A percentile compares a stretch with the other conserved stretches of the same genome.
phyloP scores from a whole-genome alignment of 495 filamentous ascomycete species.

The Pyrenula aspistea region DNA sequence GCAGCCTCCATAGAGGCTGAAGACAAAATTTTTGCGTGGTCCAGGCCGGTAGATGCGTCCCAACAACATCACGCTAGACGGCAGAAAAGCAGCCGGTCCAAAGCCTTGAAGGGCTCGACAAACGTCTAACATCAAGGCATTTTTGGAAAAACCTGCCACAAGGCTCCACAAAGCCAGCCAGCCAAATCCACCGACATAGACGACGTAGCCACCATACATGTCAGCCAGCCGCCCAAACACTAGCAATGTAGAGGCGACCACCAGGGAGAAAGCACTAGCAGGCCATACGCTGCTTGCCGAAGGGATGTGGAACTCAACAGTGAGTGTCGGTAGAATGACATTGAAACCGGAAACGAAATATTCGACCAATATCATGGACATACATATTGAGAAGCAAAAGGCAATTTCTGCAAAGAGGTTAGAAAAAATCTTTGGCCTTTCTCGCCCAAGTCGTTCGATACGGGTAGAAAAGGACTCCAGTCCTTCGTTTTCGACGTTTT shows the following conservation, averaged over 20 bases:
- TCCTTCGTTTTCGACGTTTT: not conserved
- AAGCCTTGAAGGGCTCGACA: constrained; percentile 71
- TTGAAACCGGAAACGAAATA: constrained; percentile 85
- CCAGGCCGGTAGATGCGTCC: constrained; percentile 74
- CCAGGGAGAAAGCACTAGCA: constrained; percentile 63
- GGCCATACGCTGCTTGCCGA: constrained; percentile 62
- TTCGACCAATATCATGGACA: constrained; percentile 66
- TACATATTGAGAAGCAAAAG: constrained; percentile 61
- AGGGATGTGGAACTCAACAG: constrained; percentile 51
- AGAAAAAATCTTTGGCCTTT: constrained; percentile 55
- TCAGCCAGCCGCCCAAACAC: constrained; percentile 67
- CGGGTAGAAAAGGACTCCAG: not conserved
- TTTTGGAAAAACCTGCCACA: constrained; percentile 58
- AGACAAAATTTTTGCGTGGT: constrained; percentile 75
- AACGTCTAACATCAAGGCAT: constrained; percentile 60
- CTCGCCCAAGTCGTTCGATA: constrained; percentile 57
- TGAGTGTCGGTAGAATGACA: constrained; percentile 61
- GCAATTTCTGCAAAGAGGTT: constrained; percentile 48
- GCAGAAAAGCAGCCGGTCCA: constrained; percentile 66
- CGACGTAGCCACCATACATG: constrained; percentile 62
- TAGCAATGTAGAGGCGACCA: constrained; percentile 61
- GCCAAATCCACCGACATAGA: constrained; percentile 54
- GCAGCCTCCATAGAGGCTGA: constrained; percentile 67
- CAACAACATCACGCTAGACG: constrained; percentile 66
- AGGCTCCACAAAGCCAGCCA: constrained; percentile 69